Percentiles rank a stretch among this genome's conserved stretches.
These are phyloP conservation scores for Suillus ampliporus DNA, from an alignment of 768 basidiomycete genomes.

Conservation along the genomic window DNA sequence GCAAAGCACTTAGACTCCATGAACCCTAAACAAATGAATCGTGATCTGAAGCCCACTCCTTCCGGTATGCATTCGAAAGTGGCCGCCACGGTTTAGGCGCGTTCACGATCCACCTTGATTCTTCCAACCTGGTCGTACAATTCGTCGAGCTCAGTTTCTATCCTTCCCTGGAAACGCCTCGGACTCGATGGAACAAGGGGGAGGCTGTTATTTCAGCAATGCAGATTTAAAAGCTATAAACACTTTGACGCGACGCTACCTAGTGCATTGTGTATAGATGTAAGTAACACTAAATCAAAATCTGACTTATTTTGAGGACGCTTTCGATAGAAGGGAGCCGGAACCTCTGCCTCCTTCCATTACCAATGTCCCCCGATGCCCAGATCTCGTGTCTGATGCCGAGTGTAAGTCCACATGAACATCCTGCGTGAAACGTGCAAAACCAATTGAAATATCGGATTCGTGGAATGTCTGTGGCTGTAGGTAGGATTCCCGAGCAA, in stretches of 20 bases:
- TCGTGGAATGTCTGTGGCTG: not conserved
- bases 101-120: not conserved
- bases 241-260: not conserved
- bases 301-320: not conserved
- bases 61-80: too few relatives aligned
- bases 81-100: not conserved
- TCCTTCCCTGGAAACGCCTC: not conserved
- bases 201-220: not conserved
- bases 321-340: too few relatives aligned
- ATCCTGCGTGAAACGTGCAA: not conserved
- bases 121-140: not conserved
- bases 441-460: not conserved
- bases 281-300: not conserved
- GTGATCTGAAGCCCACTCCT: too few relatives aligned
- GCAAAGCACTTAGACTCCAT: too few relatives aligned
- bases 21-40: too few relatives aligned
- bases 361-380: not conserved
- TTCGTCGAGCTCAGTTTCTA: not conserved
- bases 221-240: not conserved
- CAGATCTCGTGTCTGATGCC: not conserved
- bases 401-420: not conserved
- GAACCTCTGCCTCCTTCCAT: not conserved
- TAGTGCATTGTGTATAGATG: not conserved
- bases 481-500: conserved; percentile 37
- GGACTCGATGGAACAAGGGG: not conserved